Evolutionary conservation across 1,284 basidiomycete species (phyloP), one percentile per base, ranked within the genome.

Genomic region (Leccinum fallax): DNA sequence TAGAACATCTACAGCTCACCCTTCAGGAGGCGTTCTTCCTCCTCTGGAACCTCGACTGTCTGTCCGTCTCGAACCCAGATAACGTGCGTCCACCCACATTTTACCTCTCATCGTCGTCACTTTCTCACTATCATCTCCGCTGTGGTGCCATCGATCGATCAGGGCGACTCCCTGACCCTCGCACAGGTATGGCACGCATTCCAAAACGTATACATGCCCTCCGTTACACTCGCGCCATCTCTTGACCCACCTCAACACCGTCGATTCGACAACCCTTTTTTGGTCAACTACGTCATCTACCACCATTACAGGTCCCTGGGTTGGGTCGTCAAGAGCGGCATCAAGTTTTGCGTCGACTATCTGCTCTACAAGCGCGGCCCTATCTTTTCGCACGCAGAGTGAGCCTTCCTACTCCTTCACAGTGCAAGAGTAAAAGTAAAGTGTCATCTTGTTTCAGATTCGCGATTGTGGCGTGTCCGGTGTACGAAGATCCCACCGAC

Each of bases 311-410:
- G 97, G 21, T 95, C 95, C 2, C 83, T 99, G 5, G 97, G 97
- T n/a, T 99, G 97, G 97, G 93, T 98, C 16, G 90, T 98, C 63
- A 95, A 96, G 75, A 88, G 87, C 26, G 97, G 97, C 3, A 89
- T 97, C 80, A 99, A 99, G 77, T 99, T 99, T 77, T 98, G 95
- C 72, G 92, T 92, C 49, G 97, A 99, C 71, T 94, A 92, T 78
- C 82, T 99, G 15, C 79, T 99, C 34, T 99, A 99, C 77, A 96
- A 95, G 65, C 86, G 91, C 9, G 97, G 97, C 0, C 96, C 97
- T 0, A 94, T 97, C 0, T 98, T 98, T 74, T 83, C 89, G 3
- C 97, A 99, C 74, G 96, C 97, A 19, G 96, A 98, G 93, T 97
- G 71, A 72, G 89, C 80, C 28, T 28, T 53, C 28, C 8, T 28